phyloP scores from a whole-genome alignment of 108 stramenopile genomes.

The Nitzschia sp. region DNA sequence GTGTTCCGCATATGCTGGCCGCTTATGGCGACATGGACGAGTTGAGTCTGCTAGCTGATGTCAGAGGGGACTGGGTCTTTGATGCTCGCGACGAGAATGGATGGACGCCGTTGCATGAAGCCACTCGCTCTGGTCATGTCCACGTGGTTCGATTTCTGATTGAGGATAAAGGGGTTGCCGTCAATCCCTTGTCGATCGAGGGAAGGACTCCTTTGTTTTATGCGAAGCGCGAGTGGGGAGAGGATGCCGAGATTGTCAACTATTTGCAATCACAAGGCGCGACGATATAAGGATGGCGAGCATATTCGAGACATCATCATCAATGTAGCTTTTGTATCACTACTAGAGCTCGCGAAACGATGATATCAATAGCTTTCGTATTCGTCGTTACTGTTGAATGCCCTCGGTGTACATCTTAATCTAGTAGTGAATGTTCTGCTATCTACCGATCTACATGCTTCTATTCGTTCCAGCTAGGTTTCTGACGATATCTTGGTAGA shows the following conservation, averaged over 20 bases:
- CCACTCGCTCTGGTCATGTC: slow-evolving; percentile 36
- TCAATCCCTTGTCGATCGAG: slow-evolving; percentile 33
- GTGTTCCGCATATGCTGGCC: neutral
- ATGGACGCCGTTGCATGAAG: too few relatives aligned
- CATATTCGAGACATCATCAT: too few relatives aligned
- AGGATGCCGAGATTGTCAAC: neutral
- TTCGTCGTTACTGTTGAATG: too few relatives aligned
- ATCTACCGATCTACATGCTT: too few relatives aligned
- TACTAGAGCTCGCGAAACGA: too few relatives aligned
- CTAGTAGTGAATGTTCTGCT: too few relatives aligned
- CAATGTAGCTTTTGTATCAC: too few relatives aligned
- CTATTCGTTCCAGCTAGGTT: too few relatives aligned
- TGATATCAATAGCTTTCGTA: too few relatives aligned
- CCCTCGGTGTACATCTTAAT: too few relatives aligned
- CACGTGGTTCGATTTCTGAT: slow-evolving; percentile 44
- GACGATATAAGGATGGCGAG: too few relatives aligned
- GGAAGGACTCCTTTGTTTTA: slow-evolving; percentile 10
- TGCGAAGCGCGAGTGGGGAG: neutral
- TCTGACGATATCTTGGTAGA: too few relatives aligned
- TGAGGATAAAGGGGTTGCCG: slow-evolving; percentile 52
- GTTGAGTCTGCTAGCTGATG: neutral
- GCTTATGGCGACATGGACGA: neutral
- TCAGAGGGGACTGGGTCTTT: slow-evolving; percentile 13
- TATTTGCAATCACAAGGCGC: neutral
- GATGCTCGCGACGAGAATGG: neutral